Evolutionary conservation across 768 basidiomycete species (phyloP).

Genomic region (Dacryopinax primogenitus): DNA sequence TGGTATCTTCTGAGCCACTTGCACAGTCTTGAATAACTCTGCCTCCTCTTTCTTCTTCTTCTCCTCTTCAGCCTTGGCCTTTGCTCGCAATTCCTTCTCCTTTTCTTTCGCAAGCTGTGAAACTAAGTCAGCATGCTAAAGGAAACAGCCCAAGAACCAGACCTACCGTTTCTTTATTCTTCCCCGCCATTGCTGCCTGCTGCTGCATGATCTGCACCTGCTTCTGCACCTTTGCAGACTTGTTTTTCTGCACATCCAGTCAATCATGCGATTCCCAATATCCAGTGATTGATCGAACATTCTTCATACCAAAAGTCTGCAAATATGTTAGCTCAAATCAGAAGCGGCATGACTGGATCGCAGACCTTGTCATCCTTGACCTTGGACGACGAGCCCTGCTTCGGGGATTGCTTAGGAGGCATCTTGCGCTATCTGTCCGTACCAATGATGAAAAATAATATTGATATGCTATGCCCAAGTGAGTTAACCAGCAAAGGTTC

Average conservation of each 20-base stretch:
- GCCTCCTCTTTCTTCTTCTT: slow-evolving; percentile 77
- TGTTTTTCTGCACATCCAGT: slow-evolving; percentile 57
- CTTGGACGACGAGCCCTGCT: slow-evolving; percentile 43
- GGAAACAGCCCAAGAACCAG: neutral
- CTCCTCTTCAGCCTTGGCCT: slow-evolving; percentile 66
- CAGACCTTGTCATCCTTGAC: slow-evolving; percentile 69
- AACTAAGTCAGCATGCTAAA: slow-evolving; percentile 9
- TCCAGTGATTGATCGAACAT: slow-evolving; percentile 37
- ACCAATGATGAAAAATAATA: neutral
- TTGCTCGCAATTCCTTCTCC: slow-evolving; percentile 63
- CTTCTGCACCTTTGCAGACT: slow-evolving; percentile 83
- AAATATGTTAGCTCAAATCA: slow-evolving; percentile 19
- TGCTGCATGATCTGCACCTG: slow-evolving; percentile 68
- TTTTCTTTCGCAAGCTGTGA: slow-evolving; percentile 65
- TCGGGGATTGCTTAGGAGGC: slow-evolving; percentile 70
- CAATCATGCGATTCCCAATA: neutral
- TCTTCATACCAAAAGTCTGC: slow-evolving; percentile 82
- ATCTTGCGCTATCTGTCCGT: slow-evolving; percentile 29
- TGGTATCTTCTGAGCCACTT: slow-evolving; percentile 65
- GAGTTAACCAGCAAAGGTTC: neutral
- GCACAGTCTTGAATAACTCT: slow-evolving; percentile 65
- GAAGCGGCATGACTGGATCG: slow-evolving; percentile 18
- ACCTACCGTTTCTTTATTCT: slow-evolving; percentile 50
- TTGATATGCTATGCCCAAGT: neutral
- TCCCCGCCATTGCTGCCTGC: slow-evolving; percentile 60